Evolutionary conservation across 345 rosid species (phyloP), one percentile per base, ranked within the genome.

Genomic region (Carallia pectinifolia): DNA sequence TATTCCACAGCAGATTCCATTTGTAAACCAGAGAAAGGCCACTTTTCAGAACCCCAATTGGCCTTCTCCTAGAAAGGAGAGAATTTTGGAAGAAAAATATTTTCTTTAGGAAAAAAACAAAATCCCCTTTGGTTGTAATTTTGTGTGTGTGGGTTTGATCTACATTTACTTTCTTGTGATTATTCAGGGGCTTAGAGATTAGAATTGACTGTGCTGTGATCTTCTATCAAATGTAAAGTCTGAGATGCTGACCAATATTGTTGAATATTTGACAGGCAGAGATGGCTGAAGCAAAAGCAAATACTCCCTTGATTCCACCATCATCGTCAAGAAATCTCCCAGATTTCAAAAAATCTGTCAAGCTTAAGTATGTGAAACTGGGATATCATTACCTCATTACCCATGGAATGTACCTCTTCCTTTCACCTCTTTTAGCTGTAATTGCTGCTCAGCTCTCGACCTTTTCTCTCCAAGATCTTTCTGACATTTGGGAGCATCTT

Each of bases 381-480:
- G 82, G 82, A 6, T 79, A 79, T 67, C 82, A 79, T 62, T 70
- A 79, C 44, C 64, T 79, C 9, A 66, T 79, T 78, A 70, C 78
- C 27, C 77, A 74, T 65, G 82, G 66, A 37, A 47, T 74, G 67
- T 79, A 70, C 62, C 72, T 79, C 18, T 52, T 79, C 30, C 53
- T 79, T 10, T 27, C 71, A 0, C 82, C 82, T n/a, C 37, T 78
- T 53, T 23, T 71, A 1, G 36, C 34, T 40, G 53, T 70, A 12
- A 60, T 58, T n/a, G 66, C 69, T 6, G 69, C 73, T 56, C 81
- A 74, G 58, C 61, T 79, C 10, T 79, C 81, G 0, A 70, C 78
- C 17, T 71, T 71, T 64, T 71, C 75, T 17, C 34, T 71, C 58
- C 50, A 71, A 56, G 75, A 71, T 64, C 53, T 71, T 29, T 64